These are phyloP conservation scores for Pleurotus tuber-regium DNA, from an alignment of 768 basidiomycete species.

Conservation along the genomic window DNA sequence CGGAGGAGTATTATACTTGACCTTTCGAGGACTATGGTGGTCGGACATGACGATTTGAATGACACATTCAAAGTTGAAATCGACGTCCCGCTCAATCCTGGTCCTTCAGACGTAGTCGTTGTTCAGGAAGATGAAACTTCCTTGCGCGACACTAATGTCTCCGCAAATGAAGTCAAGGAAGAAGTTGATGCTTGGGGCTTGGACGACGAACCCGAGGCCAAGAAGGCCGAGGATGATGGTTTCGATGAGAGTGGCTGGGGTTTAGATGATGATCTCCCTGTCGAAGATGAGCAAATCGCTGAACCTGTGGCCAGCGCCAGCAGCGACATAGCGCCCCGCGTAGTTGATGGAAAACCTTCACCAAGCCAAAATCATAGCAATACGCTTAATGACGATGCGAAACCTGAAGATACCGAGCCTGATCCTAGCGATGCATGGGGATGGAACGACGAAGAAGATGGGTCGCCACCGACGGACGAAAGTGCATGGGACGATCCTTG, in stretches of 20 bases:
- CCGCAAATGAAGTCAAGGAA: slow-evolving; percentile 19
- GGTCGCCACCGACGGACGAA: slow-evolving; percentile 21
- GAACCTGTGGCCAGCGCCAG: slow-evolving; percentile 14
- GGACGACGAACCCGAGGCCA: slow-evolving; percentile 35
- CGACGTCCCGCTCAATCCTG: slow-evolving; percentile 17
- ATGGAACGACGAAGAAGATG: slow-evolving; percentile 60
- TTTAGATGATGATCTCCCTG: slow-evolving; percentile 45
- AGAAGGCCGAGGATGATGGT: slow-evolving; percentile 26
- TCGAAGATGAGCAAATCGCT: slow-evolving; percentile 17
- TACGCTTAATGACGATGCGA: slow-evolving; percentile 17
- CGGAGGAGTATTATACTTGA: slow-evolving; percentile 67
- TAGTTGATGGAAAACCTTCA: no score
- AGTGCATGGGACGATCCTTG: slow-evolving; percentile 67
- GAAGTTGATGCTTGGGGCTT: slow-evolving; percentile 48
- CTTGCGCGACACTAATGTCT: slow-evolving; percentile 5
- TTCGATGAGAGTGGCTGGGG: slow-evolving; percentile 46
- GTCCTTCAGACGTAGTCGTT: neutral
- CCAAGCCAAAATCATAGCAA: no score
- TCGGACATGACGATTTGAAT: slow-evolving; percentile 34
- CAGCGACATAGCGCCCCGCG: slow-evolving; percentile 7
- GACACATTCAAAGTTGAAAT: slow-evolving; percentile 42
- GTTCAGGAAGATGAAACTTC: slow-evolving; percentile 3
- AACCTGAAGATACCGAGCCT: slow-evolving; percentile 27
- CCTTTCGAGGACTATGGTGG: slow-evolving; percentile 51
- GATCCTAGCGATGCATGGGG: slow-evolving; percentile 71